Evolutionary conservation across 768 basidiomycete genomes (phyloP), one percentile per base, ranked within the genome.

Genomic region (Krasilnikovozyma curviuscula): DNA sequence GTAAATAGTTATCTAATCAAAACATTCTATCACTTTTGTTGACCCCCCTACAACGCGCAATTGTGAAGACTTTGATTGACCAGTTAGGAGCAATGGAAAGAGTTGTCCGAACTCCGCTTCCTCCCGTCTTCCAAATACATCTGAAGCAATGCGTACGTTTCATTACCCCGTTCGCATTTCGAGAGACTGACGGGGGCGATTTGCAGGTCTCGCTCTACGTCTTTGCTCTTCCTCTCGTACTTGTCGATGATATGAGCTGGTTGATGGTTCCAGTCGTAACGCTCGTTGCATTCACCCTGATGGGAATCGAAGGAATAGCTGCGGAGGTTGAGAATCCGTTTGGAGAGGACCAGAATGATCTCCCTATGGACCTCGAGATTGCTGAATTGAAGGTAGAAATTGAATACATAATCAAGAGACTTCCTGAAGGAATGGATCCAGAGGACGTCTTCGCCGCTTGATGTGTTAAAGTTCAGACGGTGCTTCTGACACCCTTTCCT

Each of bases 291-390:
- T 86, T 89, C 68, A 88, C 82, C 0, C 73, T 93, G 44, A 86
- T 88, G 75, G 85, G 86, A 16, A 83, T 95, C 44, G 88, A 93
- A 69, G 86, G 85, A 5, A 95, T 93, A 55, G 88, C 89, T 0
- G 80, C 89, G 52, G 78, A 85, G 64, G 85, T 91, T 55, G 88
- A 93, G 63, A 81, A 82, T 78, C 89, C 89, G 0, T 93, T 93
- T 56, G 88, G 85, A 35, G 68, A 18, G 16, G 45, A 46, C 16
- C 14, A 16, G 10, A 46, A 46, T 38, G 45, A 46, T 16, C 35
- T 46, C 6, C 48, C 48, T 14, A 41, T 49, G 9, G 48, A 49
- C 14, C 23, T 49, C 2, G 48, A 49, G n/a, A 21, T 38, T 5
- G 42, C 48, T 14, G 48, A 49, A 27, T 21, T 49, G 4, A 16